Evolutionary conservation across 129 eudicot species (phyloP), one percentile per base, ranked within the genome.

Genomic region (Calendula officinalis): DNA sequence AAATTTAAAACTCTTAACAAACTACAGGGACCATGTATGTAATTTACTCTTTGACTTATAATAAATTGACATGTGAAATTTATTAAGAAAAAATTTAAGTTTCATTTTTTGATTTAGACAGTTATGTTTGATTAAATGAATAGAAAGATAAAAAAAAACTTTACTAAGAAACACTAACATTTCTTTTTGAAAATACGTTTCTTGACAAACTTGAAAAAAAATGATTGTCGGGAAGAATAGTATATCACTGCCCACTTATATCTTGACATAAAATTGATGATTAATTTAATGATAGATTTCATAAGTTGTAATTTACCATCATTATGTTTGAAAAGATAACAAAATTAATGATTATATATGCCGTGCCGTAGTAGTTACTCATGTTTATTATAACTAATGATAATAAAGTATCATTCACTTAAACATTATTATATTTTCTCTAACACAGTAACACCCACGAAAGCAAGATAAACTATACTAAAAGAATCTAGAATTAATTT

Each of bases 311-410:
- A 49, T 38, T 47, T 7, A 45, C 27, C 43, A 69, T 69, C 55
- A 69, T 36, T 40, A 38, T 60, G 51, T 59, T 53, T 70, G 35
- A 40, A 48, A 22, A 48, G 36, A n/a, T 57, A 38, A 40, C 6
- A 47, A 12, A 59, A 47, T 36, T 12, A 15, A 63, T 63, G 65
- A 72, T 64, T 53, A 22, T 2, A 22, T 22, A 65, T 63, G 77
- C 6, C 65, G 69, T 72, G 71, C 65, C 77, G 69, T 72, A 35
- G 65, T 72, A 43, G 64, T 65, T 72, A 55, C 77, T 64, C 71
- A 72, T 33, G 33, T 54, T 54, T 64, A 64, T 45, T 59, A 15
- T 44, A 63, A 54, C 36, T 3, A 61, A 45, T 11, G 63, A 44
- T 71, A 35, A 52, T 51, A 51, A 52, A 27, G 14, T 14, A 41